These are phyloP conservation scores for Asterophora parasitica DNA, from an alignment of 768 basidiomycete genomes.

Conservation along the genomic window DNA sequence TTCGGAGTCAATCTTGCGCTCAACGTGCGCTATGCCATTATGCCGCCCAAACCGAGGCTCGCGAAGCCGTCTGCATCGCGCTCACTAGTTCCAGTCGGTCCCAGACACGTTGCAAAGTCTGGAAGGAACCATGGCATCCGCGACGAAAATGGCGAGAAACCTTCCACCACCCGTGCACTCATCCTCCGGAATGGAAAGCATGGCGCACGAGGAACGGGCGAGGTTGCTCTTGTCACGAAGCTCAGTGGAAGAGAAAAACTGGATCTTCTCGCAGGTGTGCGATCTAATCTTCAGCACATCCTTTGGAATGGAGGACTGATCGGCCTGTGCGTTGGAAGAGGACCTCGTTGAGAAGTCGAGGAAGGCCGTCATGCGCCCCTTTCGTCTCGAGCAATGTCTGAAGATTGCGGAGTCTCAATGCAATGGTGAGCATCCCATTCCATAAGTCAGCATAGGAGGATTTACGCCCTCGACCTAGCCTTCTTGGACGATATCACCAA, in stretches of 20 bases:
- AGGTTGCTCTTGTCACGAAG: constrained; percentile 51
- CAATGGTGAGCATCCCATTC: constrained; percentile 42
- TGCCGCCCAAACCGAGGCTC: constrained; percentile 23
- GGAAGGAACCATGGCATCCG: constrained; percentile 31
- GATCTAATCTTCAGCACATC: constrained; percentile 5
- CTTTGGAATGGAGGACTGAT: constrained; percentile 2
- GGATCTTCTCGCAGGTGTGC: constrained; percentile 69
- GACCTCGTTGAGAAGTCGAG: constrained; percentile 57
- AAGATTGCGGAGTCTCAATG: constrained; percentile 73
- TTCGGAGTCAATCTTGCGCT: too few relatives aligned
- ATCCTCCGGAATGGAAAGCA: constrained; percentile 71
- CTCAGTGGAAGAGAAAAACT: constrained; percentile 77
- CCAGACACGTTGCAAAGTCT: constrained; percentile 41
- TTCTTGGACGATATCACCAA: constrained; percentile 67
- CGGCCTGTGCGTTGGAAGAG: constrained; percentile 36
- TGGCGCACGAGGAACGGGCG: constrained; percentile 68
- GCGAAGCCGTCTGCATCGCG: constrained; percentile 24
- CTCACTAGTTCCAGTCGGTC: constrained; percentile 54
- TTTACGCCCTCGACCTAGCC: constrained; percentile 29
- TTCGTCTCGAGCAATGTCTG: constrained; percentile 57
- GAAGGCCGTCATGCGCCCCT: constrained; percentile 58
- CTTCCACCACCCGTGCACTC: constrained; percentile 69
- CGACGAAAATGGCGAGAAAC: constrained; percentile 47
- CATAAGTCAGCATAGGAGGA: not conserved
- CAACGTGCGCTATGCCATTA: too few relatives aligned